These are phyloP conservation scores for Zymoseptoria passerinii DNA, from an alignment of 2,329 filamentous ascomycete species.

Conservation along the genomic window DNA sequence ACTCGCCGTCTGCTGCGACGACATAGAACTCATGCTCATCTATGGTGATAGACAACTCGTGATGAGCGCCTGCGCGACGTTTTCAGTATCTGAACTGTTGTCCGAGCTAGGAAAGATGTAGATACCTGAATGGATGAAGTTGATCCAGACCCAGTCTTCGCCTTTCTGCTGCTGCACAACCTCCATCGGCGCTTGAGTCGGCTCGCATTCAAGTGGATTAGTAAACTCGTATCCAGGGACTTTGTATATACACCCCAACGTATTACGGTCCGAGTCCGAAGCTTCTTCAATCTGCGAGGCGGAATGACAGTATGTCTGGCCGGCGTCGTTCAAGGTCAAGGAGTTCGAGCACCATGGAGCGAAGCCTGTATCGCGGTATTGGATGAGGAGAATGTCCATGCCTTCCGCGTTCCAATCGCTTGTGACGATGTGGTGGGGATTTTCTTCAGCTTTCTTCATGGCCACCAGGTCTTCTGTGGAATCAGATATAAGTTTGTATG, in stretches of 20 bases:
- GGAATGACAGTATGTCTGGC: conserved; percentile 5
- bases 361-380: conserved; percentile 11
- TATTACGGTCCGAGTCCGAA: neutral
- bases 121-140: conserved; percentile 11
- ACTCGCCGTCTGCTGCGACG: conserved; percentile 17
- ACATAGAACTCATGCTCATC: conserved; percentile 17
- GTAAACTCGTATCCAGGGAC: conserved; percentile 4
- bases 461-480: conserved; percentile 6
- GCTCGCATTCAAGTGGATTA: conserved; percentile 11
- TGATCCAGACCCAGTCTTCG: conserved; percentile 11
- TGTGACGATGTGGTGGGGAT: conserved; percentile 9
- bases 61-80: conserved; percentile 7
- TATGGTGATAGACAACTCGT: conserved; percentile 15
- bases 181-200: conserved; percentile 11
- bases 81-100: neutral
- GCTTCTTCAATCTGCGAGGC: neutral
- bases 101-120: neutral
- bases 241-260: conserved; percentile 8
- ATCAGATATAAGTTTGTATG: conserved; percentile 9
- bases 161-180: conserved; percentile 10
- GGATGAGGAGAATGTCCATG: conserved; percentile 5
- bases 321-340: conserved; percentile 10
- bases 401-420: conserved; percentile 2
- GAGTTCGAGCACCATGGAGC: conserved; percentile 11
- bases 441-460: conserved; percentile 10